Conservation (phyloP, 176 grass and related monocot genomes). For the bread wheat (Triticum aestivum) region IWGSC_CS_RefSeq_v2.1 NC_057808.1:512252813-512253312, state of each 20-base stretch:
- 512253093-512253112: not conserved
- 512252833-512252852: no score
- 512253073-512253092: no score
- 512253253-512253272: not conserved
- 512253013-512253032: no score
- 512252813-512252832: no score
- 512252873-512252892: not conserved
- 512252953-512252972: no score
- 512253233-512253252: not conserved
- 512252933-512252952: no score
- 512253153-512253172: not conserved
- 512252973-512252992: no score
- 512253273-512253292: not conserved
- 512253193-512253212: not conserved
- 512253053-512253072: no score
- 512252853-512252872: no score
- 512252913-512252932: not conserved
- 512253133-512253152: not conserved
- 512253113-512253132: not conserved
- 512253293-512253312: no score
- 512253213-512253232: not conserved
- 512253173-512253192: not conserved
- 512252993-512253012: no score
- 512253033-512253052: no score
- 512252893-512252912: not conserved